phyloP scores from a whole-genome alignment of 345 rosid genomes.

The Eucalyptus camaldulensis region DNA sequence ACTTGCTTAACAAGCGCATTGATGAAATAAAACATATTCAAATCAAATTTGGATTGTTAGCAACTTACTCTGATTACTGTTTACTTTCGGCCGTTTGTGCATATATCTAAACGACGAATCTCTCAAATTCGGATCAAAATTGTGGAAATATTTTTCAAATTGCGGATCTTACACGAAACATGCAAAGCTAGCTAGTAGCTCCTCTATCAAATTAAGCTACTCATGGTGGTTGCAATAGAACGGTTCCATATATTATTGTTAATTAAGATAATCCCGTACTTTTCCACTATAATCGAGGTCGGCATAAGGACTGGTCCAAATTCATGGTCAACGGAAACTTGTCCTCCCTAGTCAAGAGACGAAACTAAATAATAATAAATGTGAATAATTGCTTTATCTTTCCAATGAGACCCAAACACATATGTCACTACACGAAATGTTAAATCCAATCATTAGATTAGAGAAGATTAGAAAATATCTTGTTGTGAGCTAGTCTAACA shows the following conservation, averaged over 20 bases:
- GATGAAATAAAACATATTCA: not conserved
- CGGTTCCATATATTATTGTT: no score
- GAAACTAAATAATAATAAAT: not conserved
- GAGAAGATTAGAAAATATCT: not conserved
- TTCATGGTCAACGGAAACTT: not conserved
- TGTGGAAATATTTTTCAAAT: not conserved
- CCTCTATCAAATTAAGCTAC: not conserved
- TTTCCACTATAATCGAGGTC: no score
- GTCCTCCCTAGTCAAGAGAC: not conserved
- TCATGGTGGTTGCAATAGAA: no score
- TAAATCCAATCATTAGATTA: not conserved
- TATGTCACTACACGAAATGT: not conserved
- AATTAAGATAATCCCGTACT: no score
- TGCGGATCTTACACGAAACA: not conserved
- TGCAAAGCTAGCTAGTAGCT: not conserved
- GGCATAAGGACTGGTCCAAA: no score
- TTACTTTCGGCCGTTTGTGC: not conserved
- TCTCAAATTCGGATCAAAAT: not conserved
- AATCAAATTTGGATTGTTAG: not conserved
- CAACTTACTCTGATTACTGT: not conserved
- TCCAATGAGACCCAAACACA: not conserved
- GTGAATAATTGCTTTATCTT: not conserved
- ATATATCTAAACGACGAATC: not conserved
- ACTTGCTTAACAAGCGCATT: not conserved
- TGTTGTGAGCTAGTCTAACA: not conserved